Conservation (phyloP, 768 basidiomycete genomes). For the Tylopilus balloui region DNA sequence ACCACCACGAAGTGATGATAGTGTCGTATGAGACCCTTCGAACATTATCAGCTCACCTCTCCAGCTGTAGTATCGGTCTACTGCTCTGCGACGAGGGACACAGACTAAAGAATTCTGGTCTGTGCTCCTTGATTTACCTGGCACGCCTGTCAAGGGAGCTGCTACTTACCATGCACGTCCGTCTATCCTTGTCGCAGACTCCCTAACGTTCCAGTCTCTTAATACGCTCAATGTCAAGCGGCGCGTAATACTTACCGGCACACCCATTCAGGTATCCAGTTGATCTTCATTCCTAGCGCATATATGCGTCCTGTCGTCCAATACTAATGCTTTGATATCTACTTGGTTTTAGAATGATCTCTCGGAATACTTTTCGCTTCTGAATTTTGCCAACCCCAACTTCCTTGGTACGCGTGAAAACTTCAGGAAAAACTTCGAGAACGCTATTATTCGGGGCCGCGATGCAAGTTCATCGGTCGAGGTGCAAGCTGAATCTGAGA, state of each 20-base stretch:
- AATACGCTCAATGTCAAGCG: conserved; percentile 81
- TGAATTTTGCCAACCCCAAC: conserved; percentile 91
- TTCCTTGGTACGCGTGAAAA: conserved; percentile 85
- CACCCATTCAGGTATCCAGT: conserved; percentile 72
- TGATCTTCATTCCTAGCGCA: neutral
- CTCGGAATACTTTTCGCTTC: conserved; percentile 89
- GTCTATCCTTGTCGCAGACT: conserved; percentile 47
- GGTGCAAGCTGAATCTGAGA: conserved; percentile 77
- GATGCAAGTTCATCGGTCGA: conserved; percentile 81
- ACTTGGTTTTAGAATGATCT: conserved; percentile 69
- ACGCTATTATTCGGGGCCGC: conserved; percentile 83
- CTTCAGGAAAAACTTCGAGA: conserved; percentile 94
- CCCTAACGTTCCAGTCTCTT: conserved; percentile 81
- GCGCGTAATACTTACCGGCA: conserved; percentile 90
- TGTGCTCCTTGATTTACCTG: conserved; percentile 16
- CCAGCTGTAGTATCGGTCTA: conserved; percentile 78
- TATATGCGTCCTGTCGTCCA: neutral
- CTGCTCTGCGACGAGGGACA: conserved; percentile 98
- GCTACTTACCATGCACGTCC: neutral
- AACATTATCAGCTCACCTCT: conserved; percentile 69
- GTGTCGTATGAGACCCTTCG: conserved; percentile 97
- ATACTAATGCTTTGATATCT: neutral
- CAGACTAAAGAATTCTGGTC: conserved; percentile 92
- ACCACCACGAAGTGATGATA: conserved; percentile 76
- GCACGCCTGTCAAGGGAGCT: neutral